Base-by-base conservation (phyloP, 495 filamentous ascomycete species). In the Friedmanniomyces simplex region DNA sequence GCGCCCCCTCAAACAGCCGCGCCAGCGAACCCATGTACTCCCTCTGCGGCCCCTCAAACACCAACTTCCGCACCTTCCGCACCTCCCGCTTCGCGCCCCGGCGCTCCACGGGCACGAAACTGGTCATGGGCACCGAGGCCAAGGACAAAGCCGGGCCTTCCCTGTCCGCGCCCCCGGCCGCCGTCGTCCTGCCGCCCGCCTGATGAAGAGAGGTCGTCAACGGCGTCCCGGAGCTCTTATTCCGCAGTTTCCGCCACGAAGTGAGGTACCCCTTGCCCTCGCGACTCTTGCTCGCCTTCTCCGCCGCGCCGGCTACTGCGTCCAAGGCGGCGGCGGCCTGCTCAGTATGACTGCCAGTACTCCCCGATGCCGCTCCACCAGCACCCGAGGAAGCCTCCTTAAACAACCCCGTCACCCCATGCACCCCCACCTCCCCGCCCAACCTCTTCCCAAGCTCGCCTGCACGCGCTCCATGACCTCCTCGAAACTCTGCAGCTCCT, bases 401-500 rank as follows among this genome's bases (percentile, higher is more conserved):
- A 66, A 91, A 87, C 59, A 94, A 73, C 0, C 76, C 70, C 50
- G 79, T 72, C 0, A 80, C 72, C 1, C 87, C 81, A 49, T 87
- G 83, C 8, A 89, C 79, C 39, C 93, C 93, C 39, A 98, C 94
- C 63, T 98, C 93, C 59, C 76, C 85, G 16, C 93, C 91, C 2
- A 98, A 77, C 65, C 89, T 95, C 67, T 91, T 91, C 6, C 70
- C 25, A 98, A 74, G 13, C 76, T 74, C 10, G 77, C 68, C 69
- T 95, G 90, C 0, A 86, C 88, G 65, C 89, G 84, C 64, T 97
- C 93, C 28, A 98, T 77, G 36, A 96, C 77, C 53, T 74, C 77
- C 71, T 98, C 93, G 26, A 98, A 77, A n/a, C 81, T 75, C 66
- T 96, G 88, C 88, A 98, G 95, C 68, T 98, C 93, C 63, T 96